A percentile compares a stretch with the other conserved stretches of the same genome.
phyloP scores from a whole-genome alignment of 2,329 filamentous ascomycete species.

The Graphiopsis chlorocephala region DNA sequence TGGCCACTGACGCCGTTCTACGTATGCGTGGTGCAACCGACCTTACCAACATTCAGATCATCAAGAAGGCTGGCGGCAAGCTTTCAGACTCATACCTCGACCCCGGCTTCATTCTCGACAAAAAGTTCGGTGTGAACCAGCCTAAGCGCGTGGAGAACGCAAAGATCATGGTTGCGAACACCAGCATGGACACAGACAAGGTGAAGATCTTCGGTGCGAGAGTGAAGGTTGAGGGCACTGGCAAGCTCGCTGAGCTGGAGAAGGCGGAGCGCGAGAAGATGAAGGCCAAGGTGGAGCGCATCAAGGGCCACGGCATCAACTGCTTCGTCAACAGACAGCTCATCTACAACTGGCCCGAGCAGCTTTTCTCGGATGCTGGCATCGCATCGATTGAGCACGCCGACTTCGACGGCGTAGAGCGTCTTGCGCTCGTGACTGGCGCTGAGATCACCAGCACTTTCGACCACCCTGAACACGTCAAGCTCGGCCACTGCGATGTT shows the following conservation, averaged over 20 bases:
- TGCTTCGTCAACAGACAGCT: constrained; percentile 99
- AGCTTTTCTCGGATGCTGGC: constrained; percentile 94
- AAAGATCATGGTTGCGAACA: constrained; percentile 97
- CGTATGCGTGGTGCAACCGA: constrained; percentile 87
- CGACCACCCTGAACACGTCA: constrained; percentile 94
- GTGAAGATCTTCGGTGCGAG: constrained; percentile 98
- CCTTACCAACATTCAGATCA: constrained; percentile 96
- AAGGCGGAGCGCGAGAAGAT: constrained; percentile 99
- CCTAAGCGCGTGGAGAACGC: constrained; percentile 96
- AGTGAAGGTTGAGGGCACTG: constrained; percentile 93
- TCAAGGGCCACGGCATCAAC: constrained; percentile 98
- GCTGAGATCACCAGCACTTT: constrained; percentile 98
- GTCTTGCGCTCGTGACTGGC: constrained; percentile 89
- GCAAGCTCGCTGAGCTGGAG: constrained; percentile 96
- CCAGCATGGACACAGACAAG: constrained; percentile 99
- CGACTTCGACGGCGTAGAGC: constrained; percentile 97
- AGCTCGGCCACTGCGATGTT: constrained; percentile 89
- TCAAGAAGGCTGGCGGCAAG: constrained; percentile 98
- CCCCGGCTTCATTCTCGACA: constrained; percentile 97
- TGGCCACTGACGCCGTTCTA: constrained; percentile 88
- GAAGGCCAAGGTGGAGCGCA: constrained; percentile 98
- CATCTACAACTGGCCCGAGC: constrained; percentile 99
- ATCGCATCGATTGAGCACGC: constrained; percentile 99
- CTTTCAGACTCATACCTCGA: constrained; percentile 96
- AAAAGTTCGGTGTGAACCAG: constrained; percentile 98